Base-by-base conservation (phyloP, 2,329 filamentous ascomycete genomes). In the Corniculantispora saksenae region DNA sequence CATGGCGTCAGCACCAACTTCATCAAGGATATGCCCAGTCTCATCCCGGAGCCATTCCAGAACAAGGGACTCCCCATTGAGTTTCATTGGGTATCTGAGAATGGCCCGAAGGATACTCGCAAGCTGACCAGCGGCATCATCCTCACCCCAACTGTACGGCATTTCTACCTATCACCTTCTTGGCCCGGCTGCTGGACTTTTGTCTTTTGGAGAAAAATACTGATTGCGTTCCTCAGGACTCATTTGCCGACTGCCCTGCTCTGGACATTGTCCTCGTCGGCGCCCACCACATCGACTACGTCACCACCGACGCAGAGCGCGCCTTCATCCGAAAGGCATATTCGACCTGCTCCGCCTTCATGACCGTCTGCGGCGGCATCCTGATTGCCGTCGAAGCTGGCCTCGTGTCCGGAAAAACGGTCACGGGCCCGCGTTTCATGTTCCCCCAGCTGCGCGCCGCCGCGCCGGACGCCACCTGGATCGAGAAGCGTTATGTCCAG, bases 251-350 rank as follows among this genome's bases (percentile, higher is more conserved):
- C 1, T 80, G 78, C 53, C 79, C 79, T 0, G 67, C 72, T 0
- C 72, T 82, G 8, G 80, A 82, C 65, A 75, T 81, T 57, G 75
- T 76, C 21, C 72, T 81, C 51, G 77, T 81, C 63, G 79, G 80
- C 0, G 79, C 80, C 7, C 70, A 75, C 40, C 45, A 70, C 15
- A 4, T 66, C 1, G 56, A 47, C 2, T 77, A 81, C 61, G 64
- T 67, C 5, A 69, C 71, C 3, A 78, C 57, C n/a, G 70, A 73
- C 12, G 66, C 68, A 6, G 79, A 81, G 61, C 66, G 77, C 2
- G 70, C 69, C 9, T 81, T 75, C 67, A 67, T 80, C 47, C 76
- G 75, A 56, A 77, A 79, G 65, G 64, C 69, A 10, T 76, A 74
- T 68, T 70, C 72, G 0, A 66, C 72, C 9, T 78, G 74, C 69